Percentiles rank a stretch among this genome's conserved stretches.
Evolutionary conservation across 148 eudicot genomes (phyloP).

Genomic region (Rhododendron henanense): DNA sequence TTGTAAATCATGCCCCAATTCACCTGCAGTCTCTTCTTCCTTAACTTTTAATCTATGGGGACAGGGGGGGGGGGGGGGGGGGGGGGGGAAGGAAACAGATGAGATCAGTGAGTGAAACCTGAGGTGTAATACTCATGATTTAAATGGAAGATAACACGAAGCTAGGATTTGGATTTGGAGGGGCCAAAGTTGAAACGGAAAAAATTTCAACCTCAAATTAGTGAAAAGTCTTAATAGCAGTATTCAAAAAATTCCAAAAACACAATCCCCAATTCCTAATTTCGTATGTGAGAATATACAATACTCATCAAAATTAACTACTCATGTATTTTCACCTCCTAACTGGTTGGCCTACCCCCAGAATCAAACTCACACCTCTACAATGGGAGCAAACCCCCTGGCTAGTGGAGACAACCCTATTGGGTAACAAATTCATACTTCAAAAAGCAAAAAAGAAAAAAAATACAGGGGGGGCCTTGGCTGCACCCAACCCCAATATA

Average conservation of each 20-base stretch:
- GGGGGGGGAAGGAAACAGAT: too few relatives aligned
- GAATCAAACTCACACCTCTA: neutral
- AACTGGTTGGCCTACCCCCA: neutral
- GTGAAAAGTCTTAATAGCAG: neutral
- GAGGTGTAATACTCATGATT: neutral
- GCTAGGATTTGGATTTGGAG: too few relatives aligned
- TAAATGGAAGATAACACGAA: neutral
- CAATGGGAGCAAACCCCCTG: neutral
- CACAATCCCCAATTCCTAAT: neutral
- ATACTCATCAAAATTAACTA: neutral
- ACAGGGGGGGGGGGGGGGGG: neutral
- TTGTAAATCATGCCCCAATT: constrained; percentile 38
- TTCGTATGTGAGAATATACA: too few relatives aligned
- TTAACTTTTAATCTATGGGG: constrained; percentile 33
- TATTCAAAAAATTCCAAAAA: neutral
- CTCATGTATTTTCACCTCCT: neutral
- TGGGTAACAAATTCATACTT: neutral
- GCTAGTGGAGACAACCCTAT: neutral
- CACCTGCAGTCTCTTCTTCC: constrained; percentile 35
- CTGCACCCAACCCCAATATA: too few relatives aligned
- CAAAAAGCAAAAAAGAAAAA: neutral
- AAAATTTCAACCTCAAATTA: neutral
- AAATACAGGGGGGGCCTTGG: neutral
- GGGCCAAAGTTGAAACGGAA: neutral
- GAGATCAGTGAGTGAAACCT: constrained; percentile 3